A percentile compares a stretch with the other conserved stretches of the same genome.
phyloP scores from a whole-genome alignment of 306 rosid species.

The Citrullus mucosospermus region DNA sequence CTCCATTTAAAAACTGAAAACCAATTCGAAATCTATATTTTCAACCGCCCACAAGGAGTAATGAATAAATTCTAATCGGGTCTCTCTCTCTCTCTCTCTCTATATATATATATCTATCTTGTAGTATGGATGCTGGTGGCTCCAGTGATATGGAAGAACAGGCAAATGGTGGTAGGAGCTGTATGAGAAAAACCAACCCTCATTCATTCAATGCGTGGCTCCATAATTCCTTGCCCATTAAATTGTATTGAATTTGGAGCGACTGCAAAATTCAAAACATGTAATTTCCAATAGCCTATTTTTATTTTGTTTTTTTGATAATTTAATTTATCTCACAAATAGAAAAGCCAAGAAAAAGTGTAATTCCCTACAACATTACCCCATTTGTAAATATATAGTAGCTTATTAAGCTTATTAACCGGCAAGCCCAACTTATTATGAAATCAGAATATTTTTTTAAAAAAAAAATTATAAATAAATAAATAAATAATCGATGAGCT shows the following conservation, averaged over 20 bases:
- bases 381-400: neutral
- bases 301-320: neutral
- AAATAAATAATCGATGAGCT: too few relatives aligned
- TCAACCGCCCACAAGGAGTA: neutral
- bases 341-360: neutral
- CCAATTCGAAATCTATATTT: neutral
- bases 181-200: neutral
- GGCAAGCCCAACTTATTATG: neutral
- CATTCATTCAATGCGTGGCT: neutral
- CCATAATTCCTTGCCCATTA: neutral
- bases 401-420: neutral
- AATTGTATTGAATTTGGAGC: too few relatives aligned
- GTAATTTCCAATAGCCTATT: neutral
- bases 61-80: neutral
- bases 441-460: too few relatives aligned
- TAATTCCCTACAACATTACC: neutral
- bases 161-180: slow-evolving; percentile 30
- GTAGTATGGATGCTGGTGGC: slow-evolving; percentile 91
- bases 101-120: neutral
- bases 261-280: neutral
- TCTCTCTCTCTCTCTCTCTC: neutral
- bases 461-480: too few relatives aligned
- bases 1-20: neutral
- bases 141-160: slow-evolving; percentile 60
- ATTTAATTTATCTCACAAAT: neutral